phyloP scores from a whole-genome alignment of 305 asterid genomes.

The Fraxinus sp. region DNA sequence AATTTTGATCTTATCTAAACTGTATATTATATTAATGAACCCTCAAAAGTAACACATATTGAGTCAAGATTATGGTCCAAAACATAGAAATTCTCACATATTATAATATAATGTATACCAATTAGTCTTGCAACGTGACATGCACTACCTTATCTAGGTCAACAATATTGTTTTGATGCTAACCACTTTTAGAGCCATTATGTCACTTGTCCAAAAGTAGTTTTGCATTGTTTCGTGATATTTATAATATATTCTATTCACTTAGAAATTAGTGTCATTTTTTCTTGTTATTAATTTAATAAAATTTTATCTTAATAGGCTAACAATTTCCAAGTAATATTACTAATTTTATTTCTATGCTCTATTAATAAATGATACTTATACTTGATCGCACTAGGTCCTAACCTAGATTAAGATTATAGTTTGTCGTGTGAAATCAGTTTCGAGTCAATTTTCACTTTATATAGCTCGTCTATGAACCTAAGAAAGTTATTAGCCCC shows the following conservation, averaged over 20 bases:
- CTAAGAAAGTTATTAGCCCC: background rate
- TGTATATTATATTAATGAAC: background rate
- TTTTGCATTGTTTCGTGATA: background rate
- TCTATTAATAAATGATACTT: background rate
- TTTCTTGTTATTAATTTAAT: background rate
- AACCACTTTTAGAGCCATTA: background rate
- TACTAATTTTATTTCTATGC: background rate
- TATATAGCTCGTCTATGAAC: background rate
- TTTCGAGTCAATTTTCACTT: background rate
- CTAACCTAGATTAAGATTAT: background rate
- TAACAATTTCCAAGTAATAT: background rate
- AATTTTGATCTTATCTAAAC: background rate
- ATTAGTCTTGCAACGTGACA: constrained; percentile 27
- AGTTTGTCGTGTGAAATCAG: background rate
- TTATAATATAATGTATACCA: background rate
- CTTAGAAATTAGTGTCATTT: background rate
- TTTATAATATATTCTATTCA: background rate
- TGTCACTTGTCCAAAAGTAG: background rate
- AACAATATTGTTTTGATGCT: constrained; percentile 12
- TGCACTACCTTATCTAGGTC: constrained; percentile 32
- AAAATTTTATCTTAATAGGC: background rate
- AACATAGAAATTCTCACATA: background rate
- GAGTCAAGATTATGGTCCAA: background rate
- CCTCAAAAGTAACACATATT: background rate
- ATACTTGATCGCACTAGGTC: background rate